phyloP scores from a whole-genome alignment of 805 yeast species.

The Metschnikowia drakensbergensis region DNA sequence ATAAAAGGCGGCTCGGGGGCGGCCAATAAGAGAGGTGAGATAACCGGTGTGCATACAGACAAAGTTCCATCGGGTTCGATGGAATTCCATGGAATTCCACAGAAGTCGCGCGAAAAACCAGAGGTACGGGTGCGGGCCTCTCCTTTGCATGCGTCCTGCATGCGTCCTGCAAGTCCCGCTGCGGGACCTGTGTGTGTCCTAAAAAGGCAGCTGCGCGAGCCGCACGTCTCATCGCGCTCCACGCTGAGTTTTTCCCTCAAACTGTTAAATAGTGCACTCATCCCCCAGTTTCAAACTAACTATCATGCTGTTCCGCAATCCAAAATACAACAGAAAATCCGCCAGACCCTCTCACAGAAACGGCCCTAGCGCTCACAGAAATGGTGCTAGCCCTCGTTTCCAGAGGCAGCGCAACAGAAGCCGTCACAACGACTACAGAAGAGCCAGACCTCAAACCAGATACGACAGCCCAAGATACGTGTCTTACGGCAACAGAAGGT shows the following conservation, averaged over 20 bases:
- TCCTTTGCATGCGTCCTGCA: background rate
- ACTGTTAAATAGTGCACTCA: slow-evolving; percentile 9
- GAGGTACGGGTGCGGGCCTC: background rate
- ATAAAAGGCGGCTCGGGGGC: background rate
- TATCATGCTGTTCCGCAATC: slow-evolving; percentile 16
- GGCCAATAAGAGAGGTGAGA: background rate
- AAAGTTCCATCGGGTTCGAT: background rate
- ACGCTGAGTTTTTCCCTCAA: slow-evolving; percentile 2
- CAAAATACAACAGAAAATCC: slow-evolving; percentile 26
- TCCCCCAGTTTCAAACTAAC: background rate
- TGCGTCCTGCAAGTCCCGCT: background rate
- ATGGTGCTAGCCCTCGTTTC: slow-evolving; percentile 4
- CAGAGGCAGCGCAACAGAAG: slow-evolving; percentile 5
- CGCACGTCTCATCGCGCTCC: slow-evolving; percentile 20
- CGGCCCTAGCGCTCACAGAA: slow-evolving; percentile 5
- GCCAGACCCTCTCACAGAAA: slow-evolving; percentile 11
- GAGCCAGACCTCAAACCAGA: slow-evolving; percentile 2
- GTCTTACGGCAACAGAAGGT: slow-evolving; percentile 17
- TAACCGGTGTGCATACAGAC: background rate
- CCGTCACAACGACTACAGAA: slow-evolving; percentile 2
- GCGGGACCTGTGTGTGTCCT: background rate
- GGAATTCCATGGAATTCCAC: slow-evolving; percentile 1
- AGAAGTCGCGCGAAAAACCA: background rate
- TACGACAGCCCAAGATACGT: slow-evolving; percentile 5
- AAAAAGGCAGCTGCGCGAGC: slow-evolving; percentile 10